Percentiles rank a stretch among this genome's conserved stretches.
Conservation (phyloP, 2,329 filamentous ascomycete species). For the Exophiala viscosa region DNA sequence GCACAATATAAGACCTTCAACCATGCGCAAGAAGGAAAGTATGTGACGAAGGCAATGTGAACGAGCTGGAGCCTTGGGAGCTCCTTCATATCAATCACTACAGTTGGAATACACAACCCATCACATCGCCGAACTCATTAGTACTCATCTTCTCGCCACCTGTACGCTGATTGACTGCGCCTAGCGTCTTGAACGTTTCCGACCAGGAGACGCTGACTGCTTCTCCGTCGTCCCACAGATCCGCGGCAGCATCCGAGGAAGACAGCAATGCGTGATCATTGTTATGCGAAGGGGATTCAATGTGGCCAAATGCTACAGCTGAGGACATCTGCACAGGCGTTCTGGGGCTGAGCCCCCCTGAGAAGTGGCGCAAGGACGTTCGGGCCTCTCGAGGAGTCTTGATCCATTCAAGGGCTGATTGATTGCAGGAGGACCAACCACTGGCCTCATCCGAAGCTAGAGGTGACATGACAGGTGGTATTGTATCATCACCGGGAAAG, state of each 20-base stretch:
- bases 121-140: conserved; percentile 7
- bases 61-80: no score
- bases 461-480: no score
- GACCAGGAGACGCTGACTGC: background rate
- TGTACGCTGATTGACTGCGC: conserved; percentile 1
- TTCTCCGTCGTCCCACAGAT: background rate
- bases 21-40: no score
- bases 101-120: conserved; percentile 5
- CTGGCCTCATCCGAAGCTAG: no score
- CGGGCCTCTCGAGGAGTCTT: no score
- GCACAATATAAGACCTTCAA: no score
- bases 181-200: conserved; percentile 3
- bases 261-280: background rate
- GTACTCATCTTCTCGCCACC: conserved; percentile 3
- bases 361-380: no score
- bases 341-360: background rate
- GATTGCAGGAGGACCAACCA: no score
- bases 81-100: background rate
- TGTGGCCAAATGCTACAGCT: background rate
- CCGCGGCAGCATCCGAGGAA: background rate
- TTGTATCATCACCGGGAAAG: no score
- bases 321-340: background rate
- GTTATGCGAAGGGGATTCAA: background rate
- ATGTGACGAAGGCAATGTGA: no score
- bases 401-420: no score